Percentiles rank a stretch among this genome's conserved stretches.
Evolutionary conservation across 371 early-diverging fungal genomes (phyloP).

Genomic region (Mortierella sp.): DNA sequence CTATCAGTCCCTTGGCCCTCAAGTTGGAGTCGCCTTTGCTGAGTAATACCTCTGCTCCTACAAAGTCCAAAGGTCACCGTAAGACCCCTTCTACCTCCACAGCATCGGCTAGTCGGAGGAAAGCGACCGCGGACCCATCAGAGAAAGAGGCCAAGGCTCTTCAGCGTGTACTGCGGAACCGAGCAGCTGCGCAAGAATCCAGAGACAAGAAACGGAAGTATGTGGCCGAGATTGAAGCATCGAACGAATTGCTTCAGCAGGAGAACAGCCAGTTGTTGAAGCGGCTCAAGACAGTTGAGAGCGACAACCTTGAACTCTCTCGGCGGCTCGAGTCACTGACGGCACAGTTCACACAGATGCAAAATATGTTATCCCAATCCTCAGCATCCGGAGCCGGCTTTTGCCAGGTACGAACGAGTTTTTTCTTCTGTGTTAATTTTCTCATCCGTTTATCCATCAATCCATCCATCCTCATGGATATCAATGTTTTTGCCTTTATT

Average conservation of each 20-base stretch:
- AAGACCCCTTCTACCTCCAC: slow-evolving; percentile 10
- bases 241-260: slow-evolving; percentile 70
- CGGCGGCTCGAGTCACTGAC: slow-evolving; percentile 68
- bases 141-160: slow-evolving; percentile 65
- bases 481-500: neutral
- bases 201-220: slow-evolving; percentile 90
- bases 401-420: slow-evolving; percentile 43
- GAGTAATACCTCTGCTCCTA: slow-evolving; percentile 1
- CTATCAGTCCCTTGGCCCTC: slow-evolving; percentile 47
- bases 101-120: slow-evolving; percentile 44
- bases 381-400: slow-evolving; percentile 52
- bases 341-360: slow-evolving; percentile 63
- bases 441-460: slow-evolving; percentile 15
- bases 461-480: neutral
- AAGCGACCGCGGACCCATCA: slow-evolving; percentile 53
- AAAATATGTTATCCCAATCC: slow-evolving; percentile 60
- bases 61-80: slow-evolving; percentile 14
- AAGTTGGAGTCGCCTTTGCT: slow-evolving; percentile 45
- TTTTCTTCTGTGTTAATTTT: neutral
- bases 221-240: slow-evolving; percentile 77
- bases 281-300: slow-evolving; percentile 73
- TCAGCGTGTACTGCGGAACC: slow-evolving; percentile 84
- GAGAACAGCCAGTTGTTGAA: slow-evolving; percentile 72
- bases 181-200: slow-evolving; percentile 91
- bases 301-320: slow-evolving; percentile 64